Percentiles rank a stretch among this genome's conserved stretches.
Evolutionary conservation across 179 eudicot species (phyloP).

Genomic region (Corrigiola litoralis): DNA sequence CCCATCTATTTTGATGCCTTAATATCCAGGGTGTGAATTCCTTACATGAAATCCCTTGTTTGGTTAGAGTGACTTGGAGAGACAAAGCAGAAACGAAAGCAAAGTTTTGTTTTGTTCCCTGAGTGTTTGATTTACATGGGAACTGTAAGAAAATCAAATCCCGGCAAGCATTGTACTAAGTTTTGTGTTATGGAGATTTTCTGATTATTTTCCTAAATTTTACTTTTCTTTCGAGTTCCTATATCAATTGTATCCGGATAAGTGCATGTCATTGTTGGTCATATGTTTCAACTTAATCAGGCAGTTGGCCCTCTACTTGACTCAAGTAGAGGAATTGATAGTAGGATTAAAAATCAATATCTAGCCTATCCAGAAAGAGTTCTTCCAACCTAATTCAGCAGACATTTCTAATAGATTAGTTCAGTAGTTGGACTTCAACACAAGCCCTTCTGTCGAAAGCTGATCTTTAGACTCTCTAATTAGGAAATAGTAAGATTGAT

Average conservation of each 20-base stretch:
- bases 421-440: not conserved
- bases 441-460: not conserved
- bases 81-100: too few species aligned
- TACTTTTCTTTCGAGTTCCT: not conserved
- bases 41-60: too few species aligned
- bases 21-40: too few species aligned
- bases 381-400: not conserved
- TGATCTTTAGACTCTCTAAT: not conserved
- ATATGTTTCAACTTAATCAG: not conserved
- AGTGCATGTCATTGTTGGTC: not conserved
- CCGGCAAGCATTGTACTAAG: too few species aligned
- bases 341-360: not conserved
- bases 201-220: too few species aligned
- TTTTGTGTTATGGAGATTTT: too few species aligned
- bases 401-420: not conserved
- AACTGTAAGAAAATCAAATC: too few species aligned
- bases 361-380: not conserved
- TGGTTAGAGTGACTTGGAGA: too few species aligned
- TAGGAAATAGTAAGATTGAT: not conserved
- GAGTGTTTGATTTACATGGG: too few species aligned
- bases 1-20: too few species aligned
- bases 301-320: constrained; percentile 6
- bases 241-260: not conserved
- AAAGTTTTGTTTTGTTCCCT: too few species aligned
- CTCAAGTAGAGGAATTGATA: not conserved